Base-by-base conservation (phyloP, 352 stramenopile genomes). In the Poterioochromonas sp. region DNA sequence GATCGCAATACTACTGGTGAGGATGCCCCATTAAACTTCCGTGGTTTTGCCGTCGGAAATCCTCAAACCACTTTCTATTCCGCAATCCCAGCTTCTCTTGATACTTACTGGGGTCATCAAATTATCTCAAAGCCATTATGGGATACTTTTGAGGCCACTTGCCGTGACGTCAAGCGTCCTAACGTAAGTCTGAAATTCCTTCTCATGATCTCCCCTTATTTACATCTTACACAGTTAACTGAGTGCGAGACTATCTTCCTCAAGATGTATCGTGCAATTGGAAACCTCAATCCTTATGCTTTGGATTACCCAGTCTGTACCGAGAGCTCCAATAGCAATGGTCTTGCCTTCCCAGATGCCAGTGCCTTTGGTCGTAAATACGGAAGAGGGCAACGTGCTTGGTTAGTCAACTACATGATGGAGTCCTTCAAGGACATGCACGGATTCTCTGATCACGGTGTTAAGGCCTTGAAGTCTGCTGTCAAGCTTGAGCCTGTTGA, bases 11-110 rank as follows among this genome's bases (percentile, higher is more conserved):
- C 60, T 20, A 81, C 69, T 34, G 79, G 62, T 29, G 47, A 44
- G 35, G 34, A 80, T 26, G 37, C 54, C 12, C 29, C 53, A 0
- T 68, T 89, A 53, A 88, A 88, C 34, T 85, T 90, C 54, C 79
- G 78, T 62, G 86, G 87, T 26, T 84, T 91, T 51, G 76, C 87
- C 26, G 84, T 90, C 41, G 87, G 87, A 43, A 91, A 91, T 80
- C 83, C 84, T 34, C 87, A 82, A 76, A 87, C 86, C 8, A 71
- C 62, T 44, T 37, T 71, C 62, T 71, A 71, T 29, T 35, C 8
- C 35, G 35, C 35, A 18, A 71, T 71, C 2, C 62, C 62, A n/a
- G 62, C 62, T 18, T 18, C 11, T 43, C 11, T 71, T 12, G 74
- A 79, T n/a, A 79, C 74, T 39, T 76, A 77, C 41, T 54, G 74